Evolutionary conservation across 2,329 filamentous ascomycete species (phyloP).

Genomic region (Paracoccidioides brasiliensis): DNA sequence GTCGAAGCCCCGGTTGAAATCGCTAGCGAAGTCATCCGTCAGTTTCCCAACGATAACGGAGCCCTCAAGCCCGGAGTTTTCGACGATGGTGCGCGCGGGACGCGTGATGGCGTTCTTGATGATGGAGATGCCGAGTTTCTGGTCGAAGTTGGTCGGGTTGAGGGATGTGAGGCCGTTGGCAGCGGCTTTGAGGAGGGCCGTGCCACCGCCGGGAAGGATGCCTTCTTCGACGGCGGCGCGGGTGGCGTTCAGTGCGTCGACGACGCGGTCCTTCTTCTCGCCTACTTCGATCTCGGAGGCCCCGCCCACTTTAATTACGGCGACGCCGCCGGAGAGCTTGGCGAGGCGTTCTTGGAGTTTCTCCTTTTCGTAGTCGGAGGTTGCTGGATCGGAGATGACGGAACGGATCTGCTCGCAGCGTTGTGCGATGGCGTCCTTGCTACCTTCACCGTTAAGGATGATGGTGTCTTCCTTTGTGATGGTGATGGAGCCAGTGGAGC

Average conservation of each 20-base stretch:
- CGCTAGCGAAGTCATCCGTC: conserved; percentile 74
- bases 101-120: conserved; percentile 97
- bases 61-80: conserved; percentile 94
- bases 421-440: conserved; percentile 85
- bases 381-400: conserved; percentile 84
- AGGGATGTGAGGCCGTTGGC: conserved; percentile 71
- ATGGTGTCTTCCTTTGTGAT: conserved; percentile 99
- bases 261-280: conserved; percentile 99
- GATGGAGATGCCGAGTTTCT: conserved; percentile 95
- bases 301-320: conserved; percentile 98
- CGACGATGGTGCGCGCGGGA: conserved; percentile 86
- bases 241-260: conserved; percentile 95
- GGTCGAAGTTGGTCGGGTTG: conserved; percentile 93
- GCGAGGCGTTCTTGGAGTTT: conserved; percentile 99
- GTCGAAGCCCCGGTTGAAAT: conserved; percentile 99
- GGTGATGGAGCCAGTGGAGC: conserved; percentile 93
- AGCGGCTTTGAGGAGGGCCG: conserved; percentile 92
- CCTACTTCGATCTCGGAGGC: conserved; percentile 96
- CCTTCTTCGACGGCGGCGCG: conserved; percentile 97
- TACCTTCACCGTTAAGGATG: conserved; percentile 90
- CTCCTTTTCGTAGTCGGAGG: conserved; percentile 99
- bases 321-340: conserved; percentile 97
- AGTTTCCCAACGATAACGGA: conserved; percentile 97
- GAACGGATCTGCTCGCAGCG: conserved; percentile 98
- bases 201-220: conserved; percentile 96